Evolutionary conservation across 202 grass and related monocot species (phyloP).

Genomic region (Dendrocalamus latiflorus): DNA sequence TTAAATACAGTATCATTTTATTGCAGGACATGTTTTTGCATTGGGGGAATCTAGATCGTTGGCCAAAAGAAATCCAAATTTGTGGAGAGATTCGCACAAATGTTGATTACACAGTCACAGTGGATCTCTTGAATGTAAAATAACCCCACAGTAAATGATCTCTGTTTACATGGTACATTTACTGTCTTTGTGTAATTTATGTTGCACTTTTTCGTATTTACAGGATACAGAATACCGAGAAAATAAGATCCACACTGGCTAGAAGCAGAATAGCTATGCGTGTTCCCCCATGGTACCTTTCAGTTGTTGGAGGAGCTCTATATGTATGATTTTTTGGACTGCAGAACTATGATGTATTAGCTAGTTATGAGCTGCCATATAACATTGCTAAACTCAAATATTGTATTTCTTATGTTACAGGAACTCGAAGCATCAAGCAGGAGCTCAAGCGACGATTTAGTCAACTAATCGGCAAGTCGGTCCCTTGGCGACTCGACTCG

Average conservation of each 20-base stretch:
- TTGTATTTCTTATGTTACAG: conserved; percentile 46
- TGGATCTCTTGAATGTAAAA: conserved; percentile 99
- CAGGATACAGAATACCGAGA: conserved; percentile 83
- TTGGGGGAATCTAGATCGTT: conserved; percentile 92
- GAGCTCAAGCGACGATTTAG: conserved; percentile 66
- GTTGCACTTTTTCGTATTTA: conserved; percentile 20
- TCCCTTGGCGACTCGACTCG: no score
- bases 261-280: conserved; percentile 99
- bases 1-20: conserved; percentile 12
- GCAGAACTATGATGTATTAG: conserved; percentile 23
- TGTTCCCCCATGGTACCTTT: conserved; percentile 97
- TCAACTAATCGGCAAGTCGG: no score
- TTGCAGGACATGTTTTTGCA: conserved; percentile 95
- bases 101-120: conserved; percentile 98
- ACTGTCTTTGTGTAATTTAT: conserved; percentile 4
- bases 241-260: conserved; percentile 98
- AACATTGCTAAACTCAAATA: conserved; percentile 4
- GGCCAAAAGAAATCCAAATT: conserved; percentile 98
- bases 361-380: conserved; percentile 1
- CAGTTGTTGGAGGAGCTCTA: conserved; percentile 93
- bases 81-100: conserved; percentile 94
- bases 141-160: conserved; percentile 13
- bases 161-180: conserved; percentile 11
- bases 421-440: conserved; percentile 97
- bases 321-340: conserved; percentile 61